Evolutionary conservation across 495 filamentous ascomycete species (phyloP).

Genomic region (Aspergillus baeticus): DNA sequence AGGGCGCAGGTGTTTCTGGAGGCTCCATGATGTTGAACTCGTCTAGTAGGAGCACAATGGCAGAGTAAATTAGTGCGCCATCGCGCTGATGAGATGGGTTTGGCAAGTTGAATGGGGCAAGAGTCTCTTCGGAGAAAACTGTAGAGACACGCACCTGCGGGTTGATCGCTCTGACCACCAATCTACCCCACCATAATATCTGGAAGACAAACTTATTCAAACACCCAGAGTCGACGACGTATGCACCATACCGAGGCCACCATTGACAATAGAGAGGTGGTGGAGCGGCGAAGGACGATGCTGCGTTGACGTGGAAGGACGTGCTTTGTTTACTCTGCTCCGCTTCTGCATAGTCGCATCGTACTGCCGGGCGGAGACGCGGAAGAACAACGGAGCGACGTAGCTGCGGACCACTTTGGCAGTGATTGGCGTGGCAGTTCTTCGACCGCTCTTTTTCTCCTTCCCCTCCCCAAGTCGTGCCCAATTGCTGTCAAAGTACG

Average conservation of each 20-base stretch:
- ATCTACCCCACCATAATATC: constrained; percentile 33
- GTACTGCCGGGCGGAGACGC: constrained; percentile 20
- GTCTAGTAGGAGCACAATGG: constrained; percentile 23
- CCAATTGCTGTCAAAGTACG: constrained; percentile 8
- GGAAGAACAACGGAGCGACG: constrained; percentile 16
- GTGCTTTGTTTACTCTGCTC: constrained; percentile 32
- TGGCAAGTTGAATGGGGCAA: not conserved
- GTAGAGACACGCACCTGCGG: constrained; percentile 28
- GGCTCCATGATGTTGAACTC: constrained; percentile 52
- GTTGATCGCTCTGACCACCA: constrained; percentile 25
- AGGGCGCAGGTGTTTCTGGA: constrained; percentile 89
- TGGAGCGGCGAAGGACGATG: constrained; percentile 4
- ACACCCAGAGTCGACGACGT: constrained; percentile 11
- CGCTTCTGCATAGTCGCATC: not conserved
- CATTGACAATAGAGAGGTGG: constrained; percentile 12
- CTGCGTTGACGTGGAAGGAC: constrained; percentile 30
- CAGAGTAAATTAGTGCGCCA: constrained; percentile 21
- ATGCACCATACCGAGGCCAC: constrained; percentile 18
- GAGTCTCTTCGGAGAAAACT: constrained; percentile 8
- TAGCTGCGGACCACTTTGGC: not conserved
- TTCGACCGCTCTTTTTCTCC: constrained; percentile 13
- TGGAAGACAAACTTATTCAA: constrained; percentile 17
- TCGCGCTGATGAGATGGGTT: constrained; percentile 3
- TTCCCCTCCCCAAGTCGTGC: constrained; percentile 8
- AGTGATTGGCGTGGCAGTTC: constrained; percentile 2